Conservation (phyloP, 2,329 filamentous ascomycete genomes). For the Curvularia sp. region DNA sequence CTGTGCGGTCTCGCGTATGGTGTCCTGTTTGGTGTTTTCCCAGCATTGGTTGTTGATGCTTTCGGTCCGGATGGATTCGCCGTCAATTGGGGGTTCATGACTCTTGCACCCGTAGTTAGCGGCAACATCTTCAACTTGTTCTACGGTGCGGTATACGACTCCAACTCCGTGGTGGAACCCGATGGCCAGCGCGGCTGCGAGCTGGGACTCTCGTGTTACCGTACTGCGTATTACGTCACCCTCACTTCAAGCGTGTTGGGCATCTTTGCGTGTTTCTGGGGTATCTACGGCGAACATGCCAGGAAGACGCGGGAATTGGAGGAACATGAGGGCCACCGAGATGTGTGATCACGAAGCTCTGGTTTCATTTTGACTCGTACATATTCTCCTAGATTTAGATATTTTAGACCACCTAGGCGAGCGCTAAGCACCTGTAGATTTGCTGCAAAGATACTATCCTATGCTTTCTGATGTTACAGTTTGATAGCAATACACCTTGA, state of each 20-base stretch:
- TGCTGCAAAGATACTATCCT: not conserved
- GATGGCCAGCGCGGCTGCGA: slow-evolving; percentile 76
- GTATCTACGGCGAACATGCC: slow-evolving; percentile 67
- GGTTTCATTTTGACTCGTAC: not conserved
- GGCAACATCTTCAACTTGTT: slow-evolving; percentile 93
- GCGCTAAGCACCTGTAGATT: not conserved
- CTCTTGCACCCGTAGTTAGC: slow-evolving; percentile 82
- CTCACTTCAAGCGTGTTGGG: slow-evolving; percentile 74
- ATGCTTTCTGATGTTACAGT: not conserved
- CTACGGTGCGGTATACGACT: slow-evolving; percentile 84
- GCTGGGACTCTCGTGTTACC: slow-evolving; percentile 82
- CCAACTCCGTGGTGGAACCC: slow-evolving; percentile 72
- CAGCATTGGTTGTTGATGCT: slow-evolving; percentile 82
- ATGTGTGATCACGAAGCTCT: slow-evolving; percentile 27
- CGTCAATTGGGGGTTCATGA: slow-evolving; percentile 98
- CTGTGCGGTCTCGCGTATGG: slow-evolving; percentile 91
- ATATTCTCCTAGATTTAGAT: not conserved
- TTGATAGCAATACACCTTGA: not conserved
- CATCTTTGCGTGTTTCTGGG: slow-evolving; percentile 72
- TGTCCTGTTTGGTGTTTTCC: slow-evolving; percentile 91
- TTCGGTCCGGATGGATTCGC: slow-evolving; percentile 90
- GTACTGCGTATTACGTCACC: slow-evolving; percentile 80
- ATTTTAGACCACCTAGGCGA: not conserved
- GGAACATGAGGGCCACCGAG: slow-evolving; percentile 41
- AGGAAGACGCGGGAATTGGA: slow-evolving; percentile 43